Conservation (phyloP, 108 stramenopile species). For the Discostella pseudostelligera region DNA sequence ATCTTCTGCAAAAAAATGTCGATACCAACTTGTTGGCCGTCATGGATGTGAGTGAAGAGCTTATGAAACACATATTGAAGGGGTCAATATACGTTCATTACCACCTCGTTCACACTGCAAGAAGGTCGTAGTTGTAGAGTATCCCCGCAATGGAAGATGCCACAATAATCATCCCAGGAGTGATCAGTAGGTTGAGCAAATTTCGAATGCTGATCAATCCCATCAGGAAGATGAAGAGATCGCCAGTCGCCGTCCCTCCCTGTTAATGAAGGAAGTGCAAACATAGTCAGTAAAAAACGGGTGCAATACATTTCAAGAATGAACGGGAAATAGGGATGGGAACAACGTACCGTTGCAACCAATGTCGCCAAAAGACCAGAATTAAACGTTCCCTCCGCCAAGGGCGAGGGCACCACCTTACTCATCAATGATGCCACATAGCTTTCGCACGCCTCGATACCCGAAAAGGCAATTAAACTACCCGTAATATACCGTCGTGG, state of each 20-base stretch:
- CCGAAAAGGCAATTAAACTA: slow-evolving; percentile 38
- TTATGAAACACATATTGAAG: too few species aligned
- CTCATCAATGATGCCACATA: slow-evolving; percentile 43
- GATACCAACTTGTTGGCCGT: too few species aligned
- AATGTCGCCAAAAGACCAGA: slow-evolving; percentile 31
- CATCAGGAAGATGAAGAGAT: slow-evolving; percentile 66
- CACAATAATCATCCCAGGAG: slow-evolving; percentile 45
- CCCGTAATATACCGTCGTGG: slow-evolving; percentile 34
- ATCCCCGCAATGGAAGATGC: slow-evolving; percentile 23
- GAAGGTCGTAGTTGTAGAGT: slow-evolving; percentile 30
- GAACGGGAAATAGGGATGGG: neutral
- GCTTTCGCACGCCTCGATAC: slow-evolving; percentile 43
- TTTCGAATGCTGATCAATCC: slow-evolving; percentile 58
- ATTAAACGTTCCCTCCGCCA: slow-evolving; percentile 49
- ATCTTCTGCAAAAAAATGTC: too few species aligned
- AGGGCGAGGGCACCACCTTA: slow-evolving; percentile 41
- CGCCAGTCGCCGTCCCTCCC: slow-evolving; percentile 57
- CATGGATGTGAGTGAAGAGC: too few species aligned
- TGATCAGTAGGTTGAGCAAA: slow-evolving; percentile 60
- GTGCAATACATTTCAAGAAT: slow-evolving; percentile 4
- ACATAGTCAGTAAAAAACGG: slow-evolving; percentile 3
- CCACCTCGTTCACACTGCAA: slow-evolving; percentile 13
- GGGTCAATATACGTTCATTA: too few species aligned
- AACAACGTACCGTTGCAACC: slow-evolving; percentile 32
- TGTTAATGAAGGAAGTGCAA: slow-evolving; percentile 1